These are phyloP conservation scores for Aleurites moluccanus DNA, from an alignment of 441 rosid species.

Conservation along the genomic window DNA sequence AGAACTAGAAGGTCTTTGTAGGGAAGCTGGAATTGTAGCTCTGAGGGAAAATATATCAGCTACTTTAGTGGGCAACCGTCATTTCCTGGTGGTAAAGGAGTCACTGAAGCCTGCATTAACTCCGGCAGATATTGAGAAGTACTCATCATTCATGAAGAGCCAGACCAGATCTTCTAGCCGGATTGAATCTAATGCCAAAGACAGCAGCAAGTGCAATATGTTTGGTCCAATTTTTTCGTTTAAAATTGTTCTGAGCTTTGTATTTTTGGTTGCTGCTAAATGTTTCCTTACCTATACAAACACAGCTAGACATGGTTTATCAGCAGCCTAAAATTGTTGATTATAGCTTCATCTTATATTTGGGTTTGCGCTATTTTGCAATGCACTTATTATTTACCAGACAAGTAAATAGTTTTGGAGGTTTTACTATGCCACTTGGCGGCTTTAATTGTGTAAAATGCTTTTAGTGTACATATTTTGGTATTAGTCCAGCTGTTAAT, in stretches of 20 bases:
- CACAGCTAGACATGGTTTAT: conserved; percentile 20
- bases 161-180: background rate
- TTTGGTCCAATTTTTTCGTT: conserved; percentile 27
- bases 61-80: conserved; percentile 51
- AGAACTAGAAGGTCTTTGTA: conserved; percentile 76
- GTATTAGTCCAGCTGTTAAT: no score
- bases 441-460: no score
- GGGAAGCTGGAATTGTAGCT: conserved; percentile 86
- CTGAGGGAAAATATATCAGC: conserved; percentile 79
- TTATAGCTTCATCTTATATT: background rate
- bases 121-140: conserved; percentile 50
- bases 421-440: no score
- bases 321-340: background rate
- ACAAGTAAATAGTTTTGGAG: no score
- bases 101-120: conserved; percentile 83
- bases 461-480: no score
- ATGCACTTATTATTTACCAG: background rate
- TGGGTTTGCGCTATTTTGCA: background rate
- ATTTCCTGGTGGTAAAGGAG: conserved; percentile 59
- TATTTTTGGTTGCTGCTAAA: conserved; percentile 38
- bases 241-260: conserved; percentile 34
- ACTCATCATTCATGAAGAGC: conserved; percentile 60
- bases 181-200: conserved; percentile 14
- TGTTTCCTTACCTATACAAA: conserved; percentile 31
- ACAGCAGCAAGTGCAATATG: conserved; percentile 14